Conservation (phyloP, 2,329 filamentous ascomycete genomes). For the Catunica adiposa region DNA sequence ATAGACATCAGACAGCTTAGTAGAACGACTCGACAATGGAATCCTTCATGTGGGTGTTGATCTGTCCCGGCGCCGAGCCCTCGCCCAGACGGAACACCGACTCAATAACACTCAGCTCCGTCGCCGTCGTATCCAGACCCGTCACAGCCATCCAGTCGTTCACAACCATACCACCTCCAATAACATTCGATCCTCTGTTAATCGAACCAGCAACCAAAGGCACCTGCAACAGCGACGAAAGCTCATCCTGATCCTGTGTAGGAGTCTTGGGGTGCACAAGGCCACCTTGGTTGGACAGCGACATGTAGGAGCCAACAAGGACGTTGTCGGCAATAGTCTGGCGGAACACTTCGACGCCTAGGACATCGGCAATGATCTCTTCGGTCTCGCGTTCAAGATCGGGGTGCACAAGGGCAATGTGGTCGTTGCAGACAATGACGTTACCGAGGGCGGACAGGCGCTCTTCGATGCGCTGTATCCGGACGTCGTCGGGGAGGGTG, state of each 20-base stretch:
- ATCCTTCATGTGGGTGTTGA: slow-evolving; percentile 80
- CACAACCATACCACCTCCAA: slow-evolving; percentile 93
- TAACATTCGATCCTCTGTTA: slow-evolving; percentile 82
- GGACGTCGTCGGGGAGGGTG: slow-evolving; percentile 75
- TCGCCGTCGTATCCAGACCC: slow-evolving; percentile 82
- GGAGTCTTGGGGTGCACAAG: slow-evolving; percentile 94
- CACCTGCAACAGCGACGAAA: slow-evolving; percentile 83
- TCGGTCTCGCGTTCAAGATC: slow-evolving; percentile 96
- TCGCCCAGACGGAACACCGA: slow-evolving; percentile 90
- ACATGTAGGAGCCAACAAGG: slow-evolving; percentile 91
- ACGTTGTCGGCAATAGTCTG: slow-evolving; percentile 97
- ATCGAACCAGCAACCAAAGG: slow-evolving; percentile 87
- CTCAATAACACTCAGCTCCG: slow-evolving; percentile 90
- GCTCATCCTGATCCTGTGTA: slow-evolving; percentile 95
- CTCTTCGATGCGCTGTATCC: slow-evolving; percentile 96
- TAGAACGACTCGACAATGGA: slow-evolving; percentile 99
- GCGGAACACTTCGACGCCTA: slow-evolving; percentile 76
- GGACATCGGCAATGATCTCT: slow-evolving; percentile 91
- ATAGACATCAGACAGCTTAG: slow-evolving; percentile 27
- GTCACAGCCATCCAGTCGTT: slow-evolving; percentile 93
- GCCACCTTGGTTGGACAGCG: slow-evolving; percentile 85
- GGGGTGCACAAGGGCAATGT: slow-evolving; percentile 89
- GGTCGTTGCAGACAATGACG: slow-evolving; percentile 91
- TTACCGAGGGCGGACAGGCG: slow-evolving; percentile 88
- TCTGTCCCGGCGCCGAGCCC: slow-evolving; percentile 59